Conservation (phyloP, 106 monocot species). For the Dactylorhiza incarnata region DNA sequence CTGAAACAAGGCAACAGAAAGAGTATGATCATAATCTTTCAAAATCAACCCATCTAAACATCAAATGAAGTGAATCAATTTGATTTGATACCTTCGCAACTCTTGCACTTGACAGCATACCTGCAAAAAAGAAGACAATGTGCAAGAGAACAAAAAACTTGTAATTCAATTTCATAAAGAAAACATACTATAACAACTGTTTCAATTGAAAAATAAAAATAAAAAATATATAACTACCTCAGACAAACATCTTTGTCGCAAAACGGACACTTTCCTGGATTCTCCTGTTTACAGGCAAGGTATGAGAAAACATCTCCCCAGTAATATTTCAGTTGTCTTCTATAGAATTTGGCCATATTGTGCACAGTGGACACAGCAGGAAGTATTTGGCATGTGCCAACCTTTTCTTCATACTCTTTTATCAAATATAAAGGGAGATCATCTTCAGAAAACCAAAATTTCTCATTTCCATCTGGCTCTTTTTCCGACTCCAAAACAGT, state of each 20-base stretch:
- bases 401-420: constrained; percentile 62
- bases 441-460: constrained; percentile 74
- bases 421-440: constrained; percentile 76
- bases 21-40: not conserved
- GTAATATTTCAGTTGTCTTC: constrained; percentile 26
- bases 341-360: constrained; percentile 16
- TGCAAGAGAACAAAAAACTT: not conserved
- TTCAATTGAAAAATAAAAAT: not conserved
- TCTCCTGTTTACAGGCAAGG: constrained; percentile 47
- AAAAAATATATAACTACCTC: constrained; percentile 36
- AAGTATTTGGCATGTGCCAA: constrained; percentile 2
- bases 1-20: constrained; percentile 26
- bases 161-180: not conserved
- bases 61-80: not conserved
- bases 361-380: not conserved
- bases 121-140: constrained; percentile 20
- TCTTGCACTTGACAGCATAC: constrained; percentile 52
- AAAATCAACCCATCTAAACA: not conserved
- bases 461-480: constrained; percentile 30
- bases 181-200: not conserved
- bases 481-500: constrained; percentile 58
- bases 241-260: constrained; percentile 48
- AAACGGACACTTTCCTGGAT: constrained; percentile 46
- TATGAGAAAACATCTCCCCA: constrained; percentile 54
- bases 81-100: constrained; percentile 65